These are phyloP conservation scores for Anacardium occidentale DNA, from an alignment of 345 rosid genomes.

Conservation along the genomic window DNA sequence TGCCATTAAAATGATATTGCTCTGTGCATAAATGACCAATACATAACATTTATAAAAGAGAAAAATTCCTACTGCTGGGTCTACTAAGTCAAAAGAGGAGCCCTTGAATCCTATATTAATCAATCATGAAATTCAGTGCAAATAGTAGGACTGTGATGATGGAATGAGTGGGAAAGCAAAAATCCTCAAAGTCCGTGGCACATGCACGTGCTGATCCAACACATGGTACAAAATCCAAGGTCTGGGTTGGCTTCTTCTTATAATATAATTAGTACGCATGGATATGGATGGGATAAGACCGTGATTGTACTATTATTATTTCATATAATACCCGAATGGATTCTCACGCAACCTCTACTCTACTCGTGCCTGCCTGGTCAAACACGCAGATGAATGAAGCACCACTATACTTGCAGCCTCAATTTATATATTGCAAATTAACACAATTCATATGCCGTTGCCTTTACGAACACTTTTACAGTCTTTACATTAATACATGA, in stretches of 20 bases:
- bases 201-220: conserved; percentile 43
- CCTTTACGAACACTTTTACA: conserved; percentile 52
- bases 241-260: conserved; percentile 27
- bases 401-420: background rate
- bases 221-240: conserved; percentile 30
- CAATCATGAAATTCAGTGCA: conserved; percentile 44
- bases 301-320: conserved; percentile 13
- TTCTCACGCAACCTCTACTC: conserved; percentile 43
- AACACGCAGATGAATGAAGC: conserved; percentile 42
- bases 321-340: conserved; percentile 25
- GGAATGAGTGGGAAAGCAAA: conserved; percentile 13
- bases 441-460: conserved; percentile 41
- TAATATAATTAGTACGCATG: background rate
- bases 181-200: conserved; percentile 39
- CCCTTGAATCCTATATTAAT: background rate
- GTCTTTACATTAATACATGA: conserved; percentile 7
- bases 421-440: background rate
- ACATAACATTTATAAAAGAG: too few relatives aligned
- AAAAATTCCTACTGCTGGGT: too few relatives aligned
- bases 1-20: too few relatives aligned
- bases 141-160: background rate
- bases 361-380: conserved; percentile 36
- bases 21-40: too few relatives aligned
- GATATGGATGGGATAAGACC: background rate
- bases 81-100: too few relatives aligned